Conservation (phyloP, 371 early-diverging fungal species). For the Nosema granulosis region DNA sequence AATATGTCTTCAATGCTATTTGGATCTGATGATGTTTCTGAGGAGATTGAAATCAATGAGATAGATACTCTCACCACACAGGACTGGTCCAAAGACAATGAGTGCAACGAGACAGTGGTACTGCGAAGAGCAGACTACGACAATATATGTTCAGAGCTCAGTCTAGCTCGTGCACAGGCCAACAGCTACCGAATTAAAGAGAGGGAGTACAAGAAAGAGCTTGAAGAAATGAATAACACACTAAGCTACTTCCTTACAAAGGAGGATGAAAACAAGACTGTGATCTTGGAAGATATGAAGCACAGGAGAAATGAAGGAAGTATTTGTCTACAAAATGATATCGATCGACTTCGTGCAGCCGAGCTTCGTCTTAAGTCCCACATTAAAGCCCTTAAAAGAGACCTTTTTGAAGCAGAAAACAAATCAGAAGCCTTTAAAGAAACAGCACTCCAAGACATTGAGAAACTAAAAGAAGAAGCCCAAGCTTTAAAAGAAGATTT, state of each 20-base stretch:
- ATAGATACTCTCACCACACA: slow-evolving; percentile 1
- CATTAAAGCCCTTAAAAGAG: slow-evolving; percentile 48
- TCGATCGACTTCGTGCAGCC: slow-evolving; percentile 27
- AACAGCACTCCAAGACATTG: slow-evolving; percentile 13
- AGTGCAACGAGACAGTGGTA: slow-evolving; percentile 13
- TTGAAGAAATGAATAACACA: slow-evolving; percentile 42
- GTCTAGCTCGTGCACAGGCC: background rate
- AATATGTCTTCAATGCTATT: slow-evolving; percentile 1
- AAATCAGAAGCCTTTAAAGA: slow-evolving; percentile 38
- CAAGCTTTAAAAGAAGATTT: slow-evolving; percentile 7
- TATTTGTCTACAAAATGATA: slow-evolving; percentile 25
- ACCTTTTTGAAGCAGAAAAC: slow-evolving; percentile 38
- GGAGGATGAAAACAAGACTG: slow-evolving; percentile 16
- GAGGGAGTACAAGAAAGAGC: slow-evolving; percentile 23
- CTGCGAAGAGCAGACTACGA: slow-evolving; percentile 26
- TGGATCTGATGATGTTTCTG: background rate
- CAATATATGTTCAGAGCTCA: background rate
- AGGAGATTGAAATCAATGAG: background rate
- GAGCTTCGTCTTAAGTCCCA: slow-evolving; percentile 38
- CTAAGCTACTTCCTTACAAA: slow-evolving; percentile 38
- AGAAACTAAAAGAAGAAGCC: slow-evolving; percentile 11
- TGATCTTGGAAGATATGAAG: background rate
- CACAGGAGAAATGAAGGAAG: background rate
- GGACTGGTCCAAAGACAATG: slow-evolving; percentile 27
- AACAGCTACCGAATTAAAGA: slow-evolving; percentile 37